Conservation (phyloP, 176 grass and related monocot species). For the Themeda triandra region DNA sequence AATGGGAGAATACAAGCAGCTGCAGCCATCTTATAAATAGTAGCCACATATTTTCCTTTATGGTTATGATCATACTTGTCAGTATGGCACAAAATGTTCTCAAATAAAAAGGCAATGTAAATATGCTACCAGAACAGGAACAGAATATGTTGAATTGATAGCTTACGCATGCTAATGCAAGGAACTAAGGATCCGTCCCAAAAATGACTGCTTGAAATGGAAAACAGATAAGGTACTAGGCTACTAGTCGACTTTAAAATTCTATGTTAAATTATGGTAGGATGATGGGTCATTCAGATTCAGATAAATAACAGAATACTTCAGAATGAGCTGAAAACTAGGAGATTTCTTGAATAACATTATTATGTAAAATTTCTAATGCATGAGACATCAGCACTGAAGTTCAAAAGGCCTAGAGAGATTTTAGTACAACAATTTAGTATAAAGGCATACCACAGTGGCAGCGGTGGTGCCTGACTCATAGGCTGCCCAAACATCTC, state of each 20-base stretch:
- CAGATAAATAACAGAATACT: neutral
- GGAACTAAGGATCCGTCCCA: neutral
- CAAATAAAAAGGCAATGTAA: neutral
- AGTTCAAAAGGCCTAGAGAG: neutral
- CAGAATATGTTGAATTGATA: neutral
- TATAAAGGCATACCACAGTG: slow-evolving; percentile 32
- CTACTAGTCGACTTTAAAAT: neutral
- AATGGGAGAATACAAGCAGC: neutral
- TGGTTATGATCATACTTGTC: neutral
- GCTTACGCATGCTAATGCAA: neutral
- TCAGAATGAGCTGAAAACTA: neutral
- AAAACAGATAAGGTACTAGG: neutral
- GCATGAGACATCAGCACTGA: neutral
- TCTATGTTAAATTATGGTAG: neutral
- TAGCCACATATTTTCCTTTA: neutral
- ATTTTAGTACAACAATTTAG: neutral
- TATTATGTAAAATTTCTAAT: neutral
- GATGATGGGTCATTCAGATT: neutral
- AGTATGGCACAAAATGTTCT: neutral
- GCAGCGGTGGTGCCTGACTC: slow-evolving; percentile 8
- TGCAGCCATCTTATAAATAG: neutral
- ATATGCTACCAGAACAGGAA: neutral
- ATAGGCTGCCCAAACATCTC: slow-evolving; percentile 34
- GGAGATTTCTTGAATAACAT: neutral
- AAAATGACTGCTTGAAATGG: slow-evolving; percentile 4